A percentile compares a stretch with the other conserved stretches of the same genome.
phyloP scores from a whole-genome alignment of 805 yeast genomes.

The Pichia californica region DNA sequence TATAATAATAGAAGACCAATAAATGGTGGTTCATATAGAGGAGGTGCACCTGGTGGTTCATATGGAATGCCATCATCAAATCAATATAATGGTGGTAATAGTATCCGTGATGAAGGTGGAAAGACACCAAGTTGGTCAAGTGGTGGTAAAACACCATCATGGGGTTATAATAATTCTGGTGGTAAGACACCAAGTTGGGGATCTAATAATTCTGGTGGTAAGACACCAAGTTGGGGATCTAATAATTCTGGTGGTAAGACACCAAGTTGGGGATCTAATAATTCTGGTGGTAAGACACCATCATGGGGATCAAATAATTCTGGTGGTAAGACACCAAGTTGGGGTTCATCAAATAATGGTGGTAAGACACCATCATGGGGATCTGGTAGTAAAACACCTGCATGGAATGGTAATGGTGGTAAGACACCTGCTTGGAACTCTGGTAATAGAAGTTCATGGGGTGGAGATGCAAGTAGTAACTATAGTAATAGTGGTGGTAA shows the following conservation, averaged over 20 bases:
- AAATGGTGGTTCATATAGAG: background rate
- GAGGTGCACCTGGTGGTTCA: background rate
- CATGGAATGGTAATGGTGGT: constrained; percentile 23
- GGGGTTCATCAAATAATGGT: constrained; percentile 37
- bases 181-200: constrained; percentile 25
- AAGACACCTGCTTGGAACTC: constrained; percentile 38
- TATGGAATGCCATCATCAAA: constrained; percentile 4
- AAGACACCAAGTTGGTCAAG: constrained; percentile 27
- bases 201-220: constrained; percentile 20
- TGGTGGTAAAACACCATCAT: constrained; percentile 35
- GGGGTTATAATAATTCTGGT: constrained; percentile 23
- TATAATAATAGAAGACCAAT: constrained; percentile 2
- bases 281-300: constrained; percentile 34
- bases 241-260: constrained; percentile 38
- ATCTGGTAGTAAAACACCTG: constrained; percentile 35
- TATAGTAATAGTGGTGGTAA: too few relatives aligned
- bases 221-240: constrained; percentile 32
- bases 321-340: constrained; percentile 36
- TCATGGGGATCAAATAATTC: constrained; percentile 29
- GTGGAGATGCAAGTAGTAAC: constrained; percentile 18
- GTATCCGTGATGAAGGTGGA: constrained; percentile 11
- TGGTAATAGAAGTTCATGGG: constrained; percentile 11
- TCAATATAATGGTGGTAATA: background rate
- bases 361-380: constrained; percentile 36
- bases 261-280: constrained; percentile 44